Evolutionary conservation across 1,284 basidiomycete genomes (phyloP).

Genomic region (Sporisorium scitamineum): DNA sequence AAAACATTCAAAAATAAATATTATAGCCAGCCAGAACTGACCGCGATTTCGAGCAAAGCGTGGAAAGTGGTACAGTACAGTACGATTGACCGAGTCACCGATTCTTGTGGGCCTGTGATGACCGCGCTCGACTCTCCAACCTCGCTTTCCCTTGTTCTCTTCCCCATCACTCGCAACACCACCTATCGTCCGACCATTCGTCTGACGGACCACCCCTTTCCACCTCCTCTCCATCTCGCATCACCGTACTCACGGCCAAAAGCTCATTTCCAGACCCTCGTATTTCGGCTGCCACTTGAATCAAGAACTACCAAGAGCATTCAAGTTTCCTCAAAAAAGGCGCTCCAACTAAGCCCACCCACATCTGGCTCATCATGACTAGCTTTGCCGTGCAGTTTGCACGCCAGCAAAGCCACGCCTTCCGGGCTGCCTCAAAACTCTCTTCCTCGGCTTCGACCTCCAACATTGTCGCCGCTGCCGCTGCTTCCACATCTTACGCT

Average conservation of each 20-base stretch:
- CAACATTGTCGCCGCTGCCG: slow-evolving; percentile 22
- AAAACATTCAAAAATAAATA: slow-evolving; percentile 1
- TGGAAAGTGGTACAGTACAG: too few relatives aligned
- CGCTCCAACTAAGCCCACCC: slow-evolving; percentile 7
- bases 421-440: slow-evolving; percentile 43
- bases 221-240: not conserved
- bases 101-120: too few relatives aligned
- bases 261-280: not conserved
- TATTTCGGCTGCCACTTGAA: too few relatives aligned
- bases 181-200: not conserved
- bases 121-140: too few relatives aligned
- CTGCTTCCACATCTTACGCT: slow-evolving; percentile 33
- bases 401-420: slow-evolving; percentile 48
- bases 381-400: slow-evolving; percentile 54
- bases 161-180: not conserved
- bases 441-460: slow-evolving; percentile 29
- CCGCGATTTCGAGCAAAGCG: too few relatives aligned
- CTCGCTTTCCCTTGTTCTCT: not conserved
- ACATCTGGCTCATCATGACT: slow-evolving; percentile 29
- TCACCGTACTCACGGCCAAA: not conserved
- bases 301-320: too few relatives aligned
- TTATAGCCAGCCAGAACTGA: not conserved
- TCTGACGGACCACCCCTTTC: not conserved
- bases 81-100: slow-evolving; percentile 16
- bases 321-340: too few relatives aligned